Evolutionary conservation across 805 yeast species (phyloP).

Genomic region (Candida nonsorbophila): DNA sequence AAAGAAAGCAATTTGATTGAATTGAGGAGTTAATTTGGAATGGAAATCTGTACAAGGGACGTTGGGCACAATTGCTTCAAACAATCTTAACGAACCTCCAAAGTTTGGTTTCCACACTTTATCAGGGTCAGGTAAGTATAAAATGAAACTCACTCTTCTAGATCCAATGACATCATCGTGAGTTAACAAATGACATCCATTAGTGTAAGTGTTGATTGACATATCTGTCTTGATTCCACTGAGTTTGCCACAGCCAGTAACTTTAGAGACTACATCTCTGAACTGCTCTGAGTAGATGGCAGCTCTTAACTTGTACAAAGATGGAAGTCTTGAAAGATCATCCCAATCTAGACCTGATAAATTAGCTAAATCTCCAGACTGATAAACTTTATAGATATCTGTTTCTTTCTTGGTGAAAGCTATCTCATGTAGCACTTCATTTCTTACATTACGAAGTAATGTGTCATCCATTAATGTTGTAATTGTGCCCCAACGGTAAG

Average conservation of each 20-base stretch:
- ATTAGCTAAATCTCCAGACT: slow-evolving; percentile 88
- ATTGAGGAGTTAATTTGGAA: slow-evolving; percentile 77
- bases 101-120: slow-evolving; percentile 83
- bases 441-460: slow-evolving; percentile 71
- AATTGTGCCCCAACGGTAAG: slow-evolving; percentile 89
- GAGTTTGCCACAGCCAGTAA: slow-evolving; percentile 83
- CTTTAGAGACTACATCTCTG: slow-evolving; percentile 67
- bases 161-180: slow-evolving; percentile 99
- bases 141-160: slow-evolving; percentile 84
- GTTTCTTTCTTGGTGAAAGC: slow-evolving; percentile 95
- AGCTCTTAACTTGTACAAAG: slow-evolving; percentile 70
- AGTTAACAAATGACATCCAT: slow-evolving; percentile 88
- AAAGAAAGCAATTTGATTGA: slow-evolving; percentile 94
- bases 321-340: slow-evolving; percentile 69
- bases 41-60: slow-evolving; percentile 79
- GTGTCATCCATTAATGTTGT: slow-evolving; percentile 68
- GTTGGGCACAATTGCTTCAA: slow-evolving; percentile 81
- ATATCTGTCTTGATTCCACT: slow-evolving; percentile 91
- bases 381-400: slow-evolving; percentile 89
- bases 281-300: slow-evolving; percentile 86
- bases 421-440: slow-evolving; percentile 76
- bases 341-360: slow-evolving; percentile 76
- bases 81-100: slow-evolving; percentile 89
- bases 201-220: slow-evolving; percentile 84
- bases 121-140: slow-evolving; percentile 91